These are phyloP conservation scores for Allomyces macrogynus DNA, from an alignment of 192 early-diverging fungal genomes.

Conservation along the genomic window DNA sequence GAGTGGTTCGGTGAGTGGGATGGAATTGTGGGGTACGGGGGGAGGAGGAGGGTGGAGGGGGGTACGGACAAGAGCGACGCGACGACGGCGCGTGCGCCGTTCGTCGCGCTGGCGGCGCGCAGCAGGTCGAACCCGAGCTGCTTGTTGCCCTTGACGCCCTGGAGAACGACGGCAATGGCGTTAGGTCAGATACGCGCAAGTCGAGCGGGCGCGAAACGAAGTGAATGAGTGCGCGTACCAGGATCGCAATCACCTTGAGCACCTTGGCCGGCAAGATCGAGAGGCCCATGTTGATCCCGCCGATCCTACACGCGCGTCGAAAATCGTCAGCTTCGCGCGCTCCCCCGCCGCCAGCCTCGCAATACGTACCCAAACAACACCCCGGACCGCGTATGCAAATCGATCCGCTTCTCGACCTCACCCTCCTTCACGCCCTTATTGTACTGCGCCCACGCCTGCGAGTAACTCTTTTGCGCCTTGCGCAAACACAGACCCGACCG, in stretches of 20 bases:
- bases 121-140: neutral
- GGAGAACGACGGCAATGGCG: too few species aligned
- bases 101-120: neutral
- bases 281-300: neutral
- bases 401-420: neutral
- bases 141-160: neutral
- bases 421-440: neutral
- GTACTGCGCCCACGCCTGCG: neutral
- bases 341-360: too few species aligned
- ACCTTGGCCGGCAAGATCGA: neutral
- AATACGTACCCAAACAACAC: neutral
- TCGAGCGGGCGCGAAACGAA: neutral
- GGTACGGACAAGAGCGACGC: neutral
- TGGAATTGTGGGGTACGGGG: too few species aligned
- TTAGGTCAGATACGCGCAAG: too few species aligned
- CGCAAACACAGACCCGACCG: neutral
- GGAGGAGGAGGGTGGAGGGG: too few species aligned
- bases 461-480: neutral
- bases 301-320: neutral
- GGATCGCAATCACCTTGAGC: neutral
- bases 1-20: too few species aligned
- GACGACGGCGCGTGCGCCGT: neutral
- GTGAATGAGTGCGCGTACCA: neutral
- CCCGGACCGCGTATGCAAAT: neutral
- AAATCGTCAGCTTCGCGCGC: too few species aligned